Evolutionary conservation across 106 monocot genomes (phyloP).

Genomic region (Dendrobium huoshanense): DNA sequence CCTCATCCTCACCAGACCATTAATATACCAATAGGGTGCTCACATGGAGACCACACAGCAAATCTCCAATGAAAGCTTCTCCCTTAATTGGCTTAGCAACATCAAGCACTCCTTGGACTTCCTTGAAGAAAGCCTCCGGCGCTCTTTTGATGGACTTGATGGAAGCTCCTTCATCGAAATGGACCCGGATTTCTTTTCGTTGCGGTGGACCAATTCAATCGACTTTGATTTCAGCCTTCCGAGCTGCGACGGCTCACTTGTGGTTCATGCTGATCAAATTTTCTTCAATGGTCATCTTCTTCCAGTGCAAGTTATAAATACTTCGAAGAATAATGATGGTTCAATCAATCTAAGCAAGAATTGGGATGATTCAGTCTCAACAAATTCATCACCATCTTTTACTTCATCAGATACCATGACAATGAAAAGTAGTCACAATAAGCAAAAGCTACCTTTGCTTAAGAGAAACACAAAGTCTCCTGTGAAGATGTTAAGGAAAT

Average conservation of each 20-base stretch:
- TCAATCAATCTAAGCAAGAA: not conserved
- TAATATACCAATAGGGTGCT: not conserved
- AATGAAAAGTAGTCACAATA: not conserved
- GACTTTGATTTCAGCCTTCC: not conserved
- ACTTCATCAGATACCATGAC: not conserved
- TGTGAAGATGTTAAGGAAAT: constrained; percentile 26
- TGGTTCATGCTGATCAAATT: constrained; percentile 7
- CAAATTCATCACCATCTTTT: not conserved
- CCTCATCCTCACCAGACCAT: not conserved
- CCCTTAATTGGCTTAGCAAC: constrained; percentile 35
- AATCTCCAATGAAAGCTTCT: constrained; percentile 45
- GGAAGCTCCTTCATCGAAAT: constrained; percentile 41
- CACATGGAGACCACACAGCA: constrained; percentile 33
- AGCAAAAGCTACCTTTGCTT: not conserved
- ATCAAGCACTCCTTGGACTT: constrained; percentile 17
- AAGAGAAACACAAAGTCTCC: not conserved
- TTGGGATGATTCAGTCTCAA: not conserved
- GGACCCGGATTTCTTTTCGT: constrained; percentile 32
- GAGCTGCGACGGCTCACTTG: not conserved
- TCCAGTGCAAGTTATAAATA: not conserved
- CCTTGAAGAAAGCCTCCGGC: constrained; percentile 12
- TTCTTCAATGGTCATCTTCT: constrained; percentile 5
- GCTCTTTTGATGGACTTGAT: not conserved
- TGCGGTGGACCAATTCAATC: constrained; percentile 8
- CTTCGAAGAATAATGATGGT: not conserved